A percentile compares a stretch with the other conserved stretches of the same genome.
Conservation (phyloP, 108 stramenopile species). For the Skeletonema marinoi region DNA sequence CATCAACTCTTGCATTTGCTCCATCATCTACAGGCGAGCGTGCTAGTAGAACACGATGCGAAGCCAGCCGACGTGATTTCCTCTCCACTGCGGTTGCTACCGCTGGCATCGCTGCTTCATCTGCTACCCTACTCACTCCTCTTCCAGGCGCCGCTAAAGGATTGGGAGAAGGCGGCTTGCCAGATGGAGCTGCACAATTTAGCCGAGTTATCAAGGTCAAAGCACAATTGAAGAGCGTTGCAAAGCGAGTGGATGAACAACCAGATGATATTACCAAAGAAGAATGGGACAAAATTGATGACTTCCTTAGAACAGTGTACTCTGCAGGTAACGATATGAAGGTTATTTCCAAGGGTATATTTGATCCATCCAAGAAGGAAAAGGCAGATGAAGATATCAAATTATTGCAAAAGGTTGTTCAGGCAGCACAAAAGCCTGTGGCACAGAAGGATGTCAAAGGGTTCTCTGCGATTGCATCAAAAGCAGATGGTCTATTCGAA, state of each 20-base stretch:
- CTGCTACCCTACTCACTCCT: constrained; percentile 7
- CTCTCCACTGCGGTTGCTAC: constrained; percentile 21
- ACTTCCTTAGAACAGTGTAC: constrained; percentile 66
- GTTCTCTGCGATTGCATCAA: constrained; percentile 48
- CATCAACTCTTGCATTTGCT: constrained; percentile 12
- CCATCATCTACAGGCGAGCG: constrained; percentile 6
- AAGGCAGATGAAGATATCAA: constrained; percentile 59
- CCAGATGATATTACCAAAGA: constrained; percentile 60
- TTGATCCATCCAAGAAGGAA: constrained; percentile 54
- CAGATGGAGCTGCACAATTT: constrained; percentile 73
- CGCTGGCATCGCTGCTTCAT: background rate
- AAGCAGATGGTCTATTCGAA: constrained; percentile 51
- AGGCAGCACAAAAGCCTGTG: constrained; percentile 65
- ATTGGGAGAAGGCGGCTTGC: constrained; percentile 63
- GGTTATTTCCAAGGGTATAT: constrained; percentile 51
- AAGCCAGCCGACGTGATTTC: constrained; percentile 33
- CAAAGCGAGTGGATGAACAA: constrained; percentile 55
- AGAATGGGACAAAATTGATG: constrained; percentile 77
- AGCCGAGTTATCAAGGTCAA: constrained; percentile 66
- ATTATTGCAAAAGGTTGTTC: constrained; percentile 61
- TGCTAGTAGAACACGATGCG: background rate
- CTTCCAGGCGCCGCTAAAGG: constrained; percentile 52
- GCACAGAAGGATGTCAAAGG: constrained; percentile 58
- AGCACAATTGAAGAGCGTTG: constrained; percentile 57
- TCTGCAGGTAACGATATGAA: constrained; percentile 76